Evolutionary conservation across 331 rosid species (phyloP).

Genomic region (Malus hybrid): DNA sequence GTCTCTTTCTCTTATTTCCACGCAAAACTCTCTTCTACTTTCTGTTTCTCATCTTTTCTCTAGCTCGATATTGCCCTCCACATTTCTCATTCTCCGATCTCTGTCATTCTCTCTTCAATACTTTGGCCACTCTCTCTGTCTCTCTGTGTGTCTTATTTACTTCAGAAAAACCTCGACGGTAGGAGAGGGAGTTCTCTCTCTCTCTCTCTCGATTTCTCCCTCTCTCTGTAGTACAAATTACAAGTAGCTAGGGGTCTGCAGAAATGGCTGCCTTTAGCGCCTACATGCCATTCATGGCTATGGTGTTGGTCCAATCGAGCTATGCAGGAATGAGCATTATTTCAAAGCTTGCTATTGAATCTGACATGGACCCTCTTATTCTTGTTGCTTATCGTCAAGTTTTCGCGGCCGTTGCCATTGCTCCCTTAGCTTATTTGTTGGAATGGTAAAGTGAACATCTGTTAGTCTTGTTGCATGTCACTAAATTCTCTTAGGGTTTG

Average conservation of each 20-base stretch:
- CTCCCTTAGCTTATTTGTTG: slow-evolving; percentile 54
- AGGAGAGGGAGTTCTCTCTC: neutral
- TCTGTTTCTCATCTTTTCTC: slow-evolving; percentile 12
- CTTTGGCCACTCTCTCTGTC: neutral
- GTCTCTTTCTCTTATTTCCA: slow-evolving; percentile 14
- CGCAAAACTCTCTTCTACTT: slow-evolving; percentile 13
- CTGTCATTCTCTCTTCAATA: neutral
- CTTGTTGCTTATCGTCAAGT: slow-evolving; percentile 78
- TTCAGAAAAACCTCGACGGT: too few species aligned
- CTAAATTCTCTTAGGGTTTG: neutral
- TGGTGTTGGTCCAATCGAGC: slow-evolving; percentile 41
- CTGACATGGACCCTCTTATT: slow-evolving; percentile 73
- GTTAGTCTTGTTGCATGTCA: neutral
- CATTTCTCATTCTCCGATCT: neutral
- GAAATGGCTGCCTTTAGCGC: slow-evolving; percentile 16
- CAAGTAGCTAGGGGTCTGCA: neutral
- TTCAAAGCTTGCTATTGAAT: slow-evolving; percentile 67
- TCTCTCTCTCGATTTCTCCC: neutral
- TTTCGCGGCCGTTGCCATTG: slow-evolving; percentile 56
- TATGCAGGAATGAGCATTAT: slow-evolving; percentile 64
- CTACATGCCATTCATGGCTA: slow-evolving; percentile 37
- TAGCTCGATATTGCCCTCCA: neutral
- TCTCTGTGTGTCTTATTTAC: neutral
- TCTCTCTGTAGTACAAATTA: neutral
- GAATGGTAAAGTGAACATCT: slow-evolving; percentile 48